Base-by-base conservation (phyloP, 805 yeast species). In the Pichia rugopelliculosa region DNA sequence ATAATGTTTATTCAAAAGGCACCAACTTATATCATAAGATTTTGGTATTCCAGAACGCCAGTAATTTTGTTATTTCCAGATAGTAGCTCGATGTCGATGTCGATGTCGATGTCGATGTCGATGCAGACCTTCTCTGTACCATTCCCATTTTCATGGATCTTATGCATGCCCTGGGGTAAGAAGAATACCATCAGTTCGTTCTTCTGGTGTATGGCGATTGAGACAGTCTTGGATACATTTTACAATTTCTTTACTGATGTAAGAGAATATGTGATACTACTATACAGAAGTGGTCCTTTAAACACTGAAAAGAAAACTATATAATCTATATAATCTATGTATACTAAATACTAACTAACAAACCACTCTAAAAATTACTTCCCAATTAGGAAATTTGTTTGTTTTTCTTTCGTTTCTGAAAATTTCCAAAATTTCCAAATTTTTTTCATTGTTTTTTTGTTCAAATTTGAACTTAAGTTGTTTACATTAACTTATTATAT, bases 1-100 rank as follows among this genome's bases (percentile, higher is more conserved):
- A 18, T 62, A 2, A 76, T 82, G 1, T 60, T 74, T 1, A 67
- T 69, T 1, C 82, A 82, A 1, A 56, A 74, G 38, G 69, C 78
- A 70, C 57, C 67, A 39, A 61, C 75, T 5, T 40, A 40, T 30
- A 13, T 40, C 10, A 18, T 47, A 11, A 34, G 41, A 22, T 26
- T 44, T 3, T 43, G 43, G 38, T 47, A 47, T 36, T 21, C 50
- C 6, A 25, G 44, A 23, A 36, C 47, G 2, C 44, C 47, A 9
- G 50, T 47, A 1, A 18, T 47, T 6, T 18, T 13, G 4, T 13
- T 47, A 3, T 12, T 42, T 12, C 13, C 39, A 13, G 11, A 37
- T n/a, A 15, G n/a, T n/a, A n/a, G n/a, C n/a, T n/a, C n/a, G n/a
- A n/a, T n/a, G 13, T 26, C 34, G 6, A 30, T 30, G n/a, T 18